Conservation (phyloP, 179 eudicot species). For the Gypsophila paniculata region DNA sequence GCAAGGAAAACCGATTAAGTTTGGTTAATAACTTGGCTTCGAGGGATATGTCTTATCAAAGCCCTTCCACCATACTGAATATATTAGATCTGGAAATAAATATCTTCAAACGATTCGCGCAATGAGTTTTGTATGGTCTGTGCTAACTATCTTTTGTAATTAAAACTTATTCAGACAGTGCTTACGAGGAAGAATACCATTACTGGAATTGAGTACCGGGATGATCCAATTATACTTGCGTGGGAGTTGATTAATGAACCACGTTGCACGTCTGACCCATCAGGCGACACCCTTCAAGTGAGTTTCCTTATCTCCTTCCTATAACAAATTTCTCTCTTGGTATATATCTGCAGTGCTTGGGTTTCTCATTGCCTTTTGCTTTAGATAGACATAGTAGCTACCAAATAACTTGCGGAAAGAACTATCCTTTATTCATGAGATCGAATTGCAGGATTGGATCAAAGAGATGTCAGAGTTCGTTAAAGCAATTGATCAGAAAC, state of each 20-base stretch:
- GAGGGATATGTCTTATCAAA: too few relatives aligned
- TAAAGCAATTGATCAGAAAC: conserved; percentile 74
- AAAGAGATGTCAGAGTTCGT: conserved; percentile 81
- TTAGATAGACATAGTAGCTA: background rate
- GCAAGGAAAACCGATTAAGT: too few relatives aligned
- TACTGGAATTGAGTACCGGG: conserved; percentile 80
- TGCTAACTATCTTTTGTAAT: background rate
- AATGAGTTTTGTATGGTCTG: too few relatives aligned
- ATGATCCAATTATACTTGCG: conserved; percentile 85
- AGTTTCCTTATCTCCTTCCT: conserved; percentile 18
- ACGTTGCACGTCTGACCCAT: conserved; percentile 75
- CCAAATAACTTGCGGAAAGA: too few relatives aligned
- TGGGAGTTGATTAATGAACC: conserved; percentile 98
- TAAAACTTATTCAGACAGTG: conserved; percentile 47
- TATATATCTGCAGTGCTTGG: too few relatives aligned
- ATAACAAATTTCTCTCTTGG: too few relatives aligned
- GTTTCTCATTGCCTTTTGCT: background rate
- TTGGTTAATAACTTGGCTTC: too few relatives aligned
- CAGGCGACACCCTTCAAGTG: conserved; percentile 89
- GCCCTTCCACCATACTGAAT: too few relatives aligned
- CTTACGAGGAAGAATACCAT: conserved; percentile 82
- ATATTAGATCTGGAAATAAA: background rate
- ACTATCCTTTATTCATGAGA: too few relatives aligned
- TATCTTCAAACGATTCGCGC: too few relatives aligned
- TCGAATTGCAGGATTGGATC: conserved; percentile 63